Evolutionary conservation across 176 grass and related monocot species (phyloP), one percentile per base, ranked within the genome.

Genomic region (Rhynchospora tenuis): DNA sequence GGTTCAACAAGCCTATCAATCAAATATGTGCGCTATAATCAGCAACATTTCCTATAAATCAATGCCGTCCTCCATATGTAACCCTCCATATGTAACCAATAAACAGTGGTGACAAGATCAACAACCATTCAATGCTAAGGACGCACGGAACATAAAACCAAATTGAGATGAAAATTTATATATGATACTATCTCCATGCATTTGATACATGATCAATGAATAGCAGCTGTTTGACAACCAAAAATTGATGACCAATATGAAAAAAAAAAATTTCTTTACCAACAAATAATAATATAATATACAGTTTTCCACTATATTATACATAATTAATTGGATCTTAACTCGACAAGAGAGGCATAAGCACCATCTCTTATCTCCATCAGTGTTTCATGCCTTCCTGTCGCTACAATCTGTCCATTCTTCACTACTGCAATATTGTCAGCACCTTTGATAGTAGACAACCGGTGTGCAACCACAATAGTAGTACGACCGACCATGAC

Each of bases 401-500:
- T 89, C 86, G 91, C 92, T 3, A 78, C 88, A 24, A 90, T 64
- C 8, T 51, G 1, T n/a, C 85, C 85, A 29, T 90, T 86, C 81
- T 87, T 86, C 43, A 94, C 74, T 80, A 94, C 92, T 1, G 92
- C 88, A 12, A 94, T 90, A 6, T 92, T 92, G 45, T 90, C 77
- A 16, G 90, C 92, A 7, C 88, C 86, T 86, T 92, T 81, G 44
- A 90, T 94, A 0, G 92, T 94, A 0, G 88, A 90, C 54, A 94
- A 88, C 22, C 92, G 85, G 63, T 92, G 90, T 0, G 92, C 90
- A 7, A 94, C 92, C 29, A 94, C 54, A 43, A 94, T 38, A 9
- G 92, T 94, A 28, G 92, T 94, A 56, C 92, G 77, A 57, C 90
- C 86, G 38, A 94, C 84, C 92, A 94, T 94, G 20, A 86, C 92